Percentiles rank a stretch among this genome's conserved stretches.
phyloP scores from a whole-genome alignment of 129 eudicot genomes.

The Lonicera japonica region DNA sequence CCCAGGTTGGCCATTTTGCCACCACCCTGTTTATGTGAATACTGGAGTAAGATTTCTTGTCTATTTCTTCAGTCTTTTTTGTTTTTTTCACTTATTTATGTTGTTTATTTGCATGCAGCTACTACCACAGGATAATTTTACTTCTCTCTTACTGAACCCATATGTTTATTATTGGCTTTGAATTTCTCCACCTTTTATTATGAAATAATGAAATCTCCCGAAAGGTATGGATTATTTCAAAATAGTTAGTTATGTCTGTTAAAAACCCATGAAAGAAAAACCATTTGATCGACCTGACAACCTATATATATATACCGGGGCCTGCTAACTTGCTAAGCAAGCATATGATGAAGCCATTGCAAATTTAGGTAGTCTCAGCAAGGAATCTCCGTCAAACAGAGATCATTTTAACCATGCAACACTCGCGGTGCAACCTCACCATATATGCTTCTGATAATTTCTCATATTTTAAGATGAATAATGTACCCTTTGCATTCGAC shows the following conservation, averaged over 20 bases:
- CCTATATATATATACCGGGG: too few relatives aligned
- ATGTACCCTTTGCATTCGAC: too few relatives aligned
- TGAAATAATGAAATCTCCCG: conserved; percentile 27
- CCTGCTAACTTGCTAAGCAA: conserved; percentile 54
- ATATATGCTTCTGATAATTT: conserved; percentile 62
- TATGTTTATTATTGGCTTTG: conserved; percentile 27
- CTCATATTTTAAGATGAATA: too few relatives aligned
- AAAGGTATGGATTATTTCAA: conserved; percentile 20
- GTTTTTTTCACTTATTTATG: background rate
- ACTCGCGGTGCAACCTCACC: conserved; percentile 56
- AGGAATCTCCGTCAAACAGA: conserved; percentile 58
- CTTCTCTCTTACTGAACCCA: conserved; percentile 27
- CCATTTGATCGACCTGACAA: too few relatives aligned
- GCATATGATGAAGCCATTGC: conserved; percentile 65
- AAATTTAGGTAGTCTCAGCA: conserved; percentile 46
- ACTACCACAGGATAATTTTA: conserved; percentile 16
- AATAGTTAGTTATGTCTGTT: too few relatives aligned
- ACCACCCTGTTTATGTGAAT: too few relatives aligned
- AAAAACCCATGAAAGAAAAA: too few relatives aligned
- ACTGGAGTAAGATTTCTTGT: too few relatives aligned
- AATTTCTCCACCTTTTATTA: conserved; percentile 32
- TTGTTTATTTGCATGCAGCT: conserved; percentile 12
- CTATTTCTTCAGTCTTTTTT: too few relatives aligned
- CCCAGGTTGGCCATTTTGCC: too few relatives aligned
- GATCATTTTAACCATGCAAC: conserved; percentile 60